A percentile compares a stretch with the other conserved stretches of the same genome.
Evolutionary conservation across 2,329 filamentous ascomycete species (phyloP).

Genomic region (Penicillium sp.): DNA sequence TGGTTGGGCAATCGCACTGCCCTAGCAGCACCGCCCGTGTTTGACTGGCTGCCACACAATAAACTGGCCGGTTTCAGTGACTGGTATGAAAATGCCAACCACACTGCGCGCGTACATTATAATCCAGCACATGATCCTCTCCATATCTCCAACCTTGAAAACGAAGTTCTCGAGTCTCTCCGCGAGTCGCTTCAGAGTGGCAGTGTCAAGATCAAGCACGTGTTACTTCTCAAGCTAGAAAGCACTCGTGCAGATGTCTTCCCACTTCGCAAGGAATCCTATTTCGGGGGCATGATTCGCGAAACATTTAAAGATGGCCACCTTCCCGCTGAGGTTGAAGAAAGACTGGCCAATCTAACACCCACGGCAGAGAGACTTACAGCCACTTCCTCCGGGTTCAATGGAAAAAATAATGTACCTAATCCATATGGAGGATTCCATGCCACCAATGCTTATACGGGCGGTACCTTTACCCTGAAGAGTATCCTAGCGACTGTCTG

Average conservation of each 20-base stretch:
- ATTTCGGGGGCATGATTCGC: slow-evolving; percentile 32
- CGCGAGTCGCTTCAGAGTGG: slow-evolving; percentile 19
- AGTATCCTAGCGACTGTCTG: slow-evolving; percentile 43
- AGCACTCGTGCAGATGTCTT: slow-evolving; percentile 48
- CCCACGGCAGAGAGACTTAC: slow-evolving; percentile 25
- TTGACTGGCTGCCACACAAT: slow-evolving; percentile 25
- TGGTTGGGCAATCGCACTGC: slow-evolving; percentile 27
- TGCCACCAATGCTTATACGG: slow-evolving; percentile 41
- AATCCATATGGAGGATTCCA: slow-evolving; percentile 40
- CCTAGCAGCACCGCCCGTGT: slow-evolving; percentile 11
- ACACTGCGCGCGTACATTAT: slow-evolving; percentile 30
- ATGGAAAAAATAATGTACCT: slow-evolving; percentile 6
- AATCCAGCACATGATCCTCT: slow-evolving; percentile 40
- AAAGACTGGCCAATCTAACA: slow-evolving; percentile 26
- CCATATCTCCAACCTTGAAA: slow-evolving; percentile 43
- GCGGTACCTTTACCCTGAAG: slow-evolving; percentile 47
- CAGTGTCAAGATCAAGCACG: slow-evolving; percentile 41
- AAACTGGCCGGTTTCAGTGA: slow-evolving; percentile 23
- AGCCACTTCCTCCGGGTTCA: slow-evolving; percentile 19
- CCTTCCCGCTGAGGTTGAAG: slow-evolving; percentile 33
- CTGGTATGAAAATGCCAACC: slow-evolving; percentile 16
- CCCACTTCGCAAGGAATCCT: slow-evolving; percentile 41
- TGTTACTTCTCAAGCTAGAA: slow-evolving; percentile 45
- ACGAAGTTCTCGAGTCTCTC: slow-evolving; percentile 30
- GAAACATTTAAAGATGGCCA: slow-evolving; percentile 32